phyloP scores from a whole-genome alignment of 352 stramenopile species.

The Phytophthora europaea region DNA sequence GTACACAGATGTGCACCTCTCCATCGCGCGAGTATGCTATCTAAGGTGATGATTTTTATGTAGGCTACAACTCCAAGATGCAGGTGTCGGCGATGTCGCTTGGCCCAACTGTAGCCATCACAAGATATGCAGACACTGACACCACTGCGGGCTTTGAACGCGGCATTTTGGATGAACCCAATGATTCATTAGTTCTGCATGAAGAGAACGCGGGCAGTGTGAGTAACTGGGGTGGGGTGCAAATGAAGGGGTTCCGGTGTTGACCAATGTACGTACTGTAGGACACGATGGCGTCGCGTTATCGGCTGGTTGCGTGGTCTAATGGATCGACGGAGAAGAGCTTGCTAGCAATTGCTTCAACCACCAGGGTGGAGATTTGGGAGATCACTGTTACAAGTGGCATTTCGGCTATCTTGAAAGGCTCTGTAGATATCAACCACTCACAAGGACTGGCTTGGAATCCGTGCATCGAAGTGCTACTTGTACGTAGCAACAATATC shows the following conservation, averaged over 20 bases:
- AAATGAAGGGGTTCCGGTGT: not conserved
- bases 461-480: constrained; percentile 35
- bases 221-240: constrained; percentile 3
- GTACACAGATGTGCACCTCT: constrained; percentile 13
- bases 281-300: constrained; percentile 2
- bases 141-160: constrained; percentile 4
- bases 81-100: constrained; percentile 48
- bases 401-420: constrained; percentile 27
- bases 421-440: constrained; percentile 15
- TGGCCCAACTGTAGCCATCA: constrained; percentile 48
- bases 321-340: constrained; percentile 22
- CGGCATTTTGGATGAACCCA: constrained; percentile 17
- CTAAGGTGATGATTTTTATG: not conserved
- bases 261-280: not conserved
- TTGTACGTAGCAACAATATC: constrained; percentile 26
- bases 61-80: constrained; percentile 58
- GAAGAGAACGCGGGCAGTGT: constrained; percentile 17
- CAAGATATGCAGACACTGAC: constrained; percentile 26
- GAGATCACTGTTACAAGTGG: constrained; percentile 34
- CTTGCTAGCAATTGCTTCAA: constrained; percentile 43
- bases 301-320: constrained; percentile 45
- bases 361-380: constrained; percentile 43
- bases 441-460: constrained; percentile 53
- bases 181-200: constrained; percentile 26
- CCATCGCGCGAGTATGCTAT: not conserved